Percentiles rank a stretch among this genome's conserved stretches.
These are phyloP conservation scores for Juglanconis oblonga DNA, from an alignment of 2,329 filamentous ascomycete species.

Conservation along the genomic window DNA sequence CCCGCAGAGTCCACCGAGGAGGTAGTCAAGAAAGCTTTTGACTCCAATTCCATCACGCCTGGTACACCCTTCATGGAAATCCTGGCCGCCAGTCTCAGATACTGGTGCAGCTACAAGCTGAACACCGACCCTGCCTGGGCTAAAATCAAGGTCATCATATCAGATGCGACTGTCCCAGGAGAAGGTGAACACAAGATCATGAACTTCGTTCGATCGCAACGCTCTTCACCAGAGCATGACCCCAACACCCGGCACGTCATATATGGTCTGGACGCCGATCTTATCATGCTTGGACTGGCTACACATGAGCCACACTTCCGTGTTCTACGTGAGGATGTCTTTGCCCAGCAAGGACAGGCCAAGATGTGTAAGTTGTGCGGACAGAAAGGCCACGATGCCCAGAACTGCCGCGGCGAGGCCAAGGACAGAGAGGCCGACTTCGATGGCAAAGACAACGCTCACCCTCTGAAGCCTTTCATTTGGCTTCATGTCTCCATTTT, in stretches of 20 bases:
- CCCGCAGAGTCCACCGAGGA: slow-evolving; percentile 60
- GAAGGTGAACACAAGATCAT: slow-evolving; percentile 99
- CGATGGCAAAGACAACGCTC: slow-evolving; percentile 73
- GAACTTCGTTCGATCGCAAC: slow-evolving; percentile 93
- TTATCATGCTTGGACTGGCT: slow-evolving; percentile 96
- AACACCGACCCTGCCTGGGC: slow-evolving; percentile 96
- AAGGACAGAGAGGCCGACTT: slow-evolving; percentile 78
- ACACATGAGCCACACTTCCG: slow-evolving; percentile 98
- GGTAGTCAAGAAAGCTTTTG: slow-evolving; percentile 84
- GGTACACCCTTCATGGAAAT: slow-evolving; percentile 99
- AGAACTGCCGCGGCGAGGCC: slow-evolving; percentile 75
- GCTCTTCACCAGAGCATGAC: slow-evolving; percentile 84
- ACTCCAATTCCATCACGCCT: slow-evolving; percentile 82
- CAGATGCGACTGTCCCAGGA: slow-evolving; percentile 93
- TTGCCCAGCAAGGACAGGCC: slow-evolving; percentile 81
- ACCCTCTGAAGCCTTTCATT: slow-evolving; percentile 85
- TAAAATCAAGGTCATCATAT: slow-evolving; percentile 95
- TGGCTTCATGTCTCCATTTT: slow-evolving; percentile 94
- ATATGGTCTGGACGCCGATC: slow-evolving; percentile 93
- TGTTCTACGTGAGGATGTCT: slow-evolving; percentile 94
- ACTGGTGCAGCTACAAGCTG: slow-evolving; percentile 97
- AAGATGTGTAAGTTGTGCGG: slow-evolving; percentile 85
- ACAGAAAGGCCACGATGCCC: slow-evolving; percentile 86
- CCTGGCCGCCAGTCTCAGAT: slow-evolving; percentile 82
- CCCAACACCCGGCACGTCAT: slow-evolving; percentile 98